Base-by-base conservation (phyloP, 768 basidiomycete genomes). In the Leccinum obscurum region DNA sequence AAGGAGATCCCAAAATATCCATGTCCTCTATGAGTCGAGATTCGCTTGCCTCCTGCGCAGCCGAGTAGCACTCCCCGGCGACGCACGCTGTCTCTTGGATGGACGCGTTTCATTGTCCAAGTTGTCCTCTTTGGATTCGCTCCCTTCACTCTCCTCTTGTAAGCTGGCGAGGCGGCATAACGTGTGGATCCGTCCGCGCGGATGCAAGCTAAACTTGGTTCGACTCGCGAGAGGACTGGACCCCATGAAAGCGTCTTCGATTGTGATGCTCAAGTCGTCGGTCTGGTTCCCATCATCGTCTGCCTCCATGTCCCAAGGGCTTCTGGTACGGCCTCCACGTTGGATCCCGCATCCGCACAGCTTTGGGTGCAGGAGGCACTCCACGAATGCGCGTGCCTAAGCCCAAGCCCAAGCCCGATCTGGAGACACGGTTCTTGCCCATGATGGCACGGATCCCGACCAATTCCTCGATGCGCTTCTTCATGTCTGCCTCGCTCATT, bases 381-480 rank as follows among this genome's bases (percentile, higher is more conserved):
- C 52, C 35, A 2, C 22, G 48, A 17, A 2, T 11, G 17, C 65
- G 60, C 7, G 54, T 6, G 20, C 52, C 28, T 35, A 62, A 50
- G 5, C 68, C 28, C 35, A 62, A 50, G 5, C 68, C 75, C 17
- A 80, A 77, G 9, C 62, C 64, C 1, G 34, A 57, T 34, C 56
- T 61, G 2, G 66, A 51, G 22, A 68, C 60, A 22, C 70, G 76
- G 55, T 62, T 70, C 60, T 71, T 71, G 71, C 52, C 74, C 65
- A 35, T 77, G 65, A 62, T 56, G 6, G 62, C 49, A 26, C 77
- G 71, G 24, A 90, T 79, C 3, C 87, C 88, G 52, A 88, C 86
- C 49, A 89, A 57, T 41, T 79, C 73, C 67, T 89, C 88, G 59
- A 91, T 83, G 9, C 77, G 77, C 56, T 74, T 71, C 39, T 84